Conservation (phyloP, 1,139 yeast genomes). For the Hyphopichia wangnamkhiaoensis region DNA sequence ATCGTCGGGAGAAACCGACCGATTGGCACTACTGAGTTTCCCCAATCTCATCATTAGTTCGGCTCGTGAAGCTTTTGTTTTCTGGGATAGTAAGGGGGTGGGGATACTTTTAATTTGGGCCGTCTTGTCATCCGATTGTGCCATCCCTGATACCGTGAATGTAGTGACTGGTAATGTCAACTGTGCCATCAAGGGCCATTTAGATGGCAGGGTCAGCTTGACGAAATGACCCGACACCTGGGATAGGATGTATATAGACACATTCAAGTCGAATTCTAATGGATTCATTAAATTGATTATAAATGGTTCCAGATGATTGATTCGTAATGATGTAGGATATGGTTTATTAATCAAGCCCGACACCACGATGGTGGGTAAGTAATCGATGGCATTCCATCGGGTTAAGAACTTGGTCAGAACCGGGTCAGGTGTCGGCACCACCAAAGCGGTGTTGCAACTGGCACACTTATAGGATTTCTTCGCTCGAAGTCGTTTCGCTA, state of each 20-base stretch:
- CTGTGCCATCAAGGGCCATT: slow-evolving; percentile 8
- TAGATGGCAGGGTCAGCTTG: not conserved
- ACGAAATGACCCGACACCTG: slow-evolving; percentile 1
- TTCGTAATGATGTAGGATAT: slow-evolving; percentile 11
- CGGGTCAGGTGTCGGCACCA: slow-evolving; percentile 28
- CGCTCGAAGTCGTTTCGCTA: slow-evolving; percentile 24
- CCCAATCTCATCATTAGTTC: slow-evolving; percentile 34
- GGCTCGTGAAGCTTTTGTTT: slow-evolving; percentile 30
- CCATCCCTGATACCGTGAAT: slow-evolving; percentile 8
- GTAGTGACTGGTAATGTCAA: slow-evolving; percentile 29
- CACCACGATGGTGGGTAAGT: slow-evolving; percentile 27
- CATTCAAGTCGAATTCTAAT: slow-evolving; percentile 12
- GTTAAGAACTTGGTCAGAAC: slow-evolving; percentile 29
- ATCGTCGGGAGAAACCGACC: slow-evolving; percentile 6
- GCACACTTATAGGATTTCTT: slow-evolving; percentile 28
- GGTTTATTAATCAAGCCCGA: slow-evolving; percentile 10
- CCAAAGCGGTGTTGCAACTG: slow-evolving; percentile 28
- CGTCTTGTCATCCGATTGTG: slow-evolving; percentile 17
- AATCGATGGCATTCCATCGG: slow-evolving; percentile 38
- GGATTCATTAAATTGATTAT: slow-evolving; percentile 36
- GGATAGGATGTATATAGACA: slow-evolving; percentile 13
- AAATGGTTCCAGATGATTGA: slow-evolving; percentile 18
- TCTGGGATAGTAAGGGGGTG: slow-evolving; percentile 31
- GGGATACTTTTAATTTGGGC: slow-evolving; percentile 29
- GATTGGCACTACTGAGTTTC: slow-evolving; percentile 8